Conservation (phyloP, 305 asterid species). For the Fraxinus latifolia region DNA sequence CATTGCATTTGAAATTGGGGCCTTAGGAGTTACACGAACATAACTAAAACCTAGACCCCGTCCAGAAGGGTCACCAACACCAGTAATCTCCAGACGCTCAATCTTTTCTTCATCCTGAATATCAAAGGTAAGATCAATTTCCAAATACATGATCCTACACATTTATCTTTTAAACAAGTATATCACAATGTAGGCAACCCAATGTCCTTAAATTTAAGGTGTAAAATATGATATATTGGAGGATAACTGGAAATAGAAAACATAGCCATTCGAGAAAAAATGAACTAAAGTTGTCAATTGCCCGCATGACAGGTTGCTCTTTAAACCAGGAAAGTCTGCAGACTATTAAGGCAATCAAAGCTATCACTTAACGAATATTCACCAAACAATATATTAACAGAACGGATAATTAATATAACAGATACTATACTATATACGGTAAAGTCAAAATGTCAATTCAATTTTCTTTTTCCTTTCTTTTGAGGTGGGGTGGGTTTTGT, state of each 20-base stretch:
- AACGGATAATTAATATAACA: background rate
- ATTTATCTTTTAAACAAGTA: background rate
- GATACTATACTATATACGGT: background rate
- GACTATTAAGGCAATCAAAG: constrained; percentile 2
- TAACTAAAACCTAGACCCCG: constrained; percentile 98
- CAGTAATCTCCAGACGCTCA: constrained; percentile 95
- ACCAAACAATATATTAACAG: background rate
- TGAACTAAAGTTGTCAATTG: background rate
- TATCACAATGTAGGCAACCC: background rate
- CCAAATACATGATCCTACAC: constrained; percentile 3
- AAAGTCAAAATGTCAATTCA: background rate
- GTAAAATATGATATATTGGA: background rate
- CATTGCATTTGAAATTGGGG: constrained; percentile 72
- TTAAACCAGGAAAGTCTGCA: constrained; percentile 2
- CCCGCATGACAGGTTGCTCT: constrained; percentile 8
- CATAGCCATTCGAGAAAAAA: background rate
- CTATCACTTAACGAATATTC: background rate
- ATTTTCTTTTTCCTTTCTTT: background rate
- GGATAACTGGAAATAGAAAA: background rate
- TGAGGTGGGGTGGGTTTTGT: background rate
- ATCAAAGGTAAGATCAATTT: constrained; percentile 17
- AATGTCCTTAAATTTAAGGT: background rate
- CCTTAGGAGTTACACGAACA: constrained; percentile 84
- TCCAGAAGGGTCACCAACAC: constrained; percentile 99
- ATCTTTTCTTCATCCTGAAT: constrained; percentile 89